Evolutionary conservation across 495 filamentous ascomycete species (phyloP), one percentile per base, ranked within the genome.

Genomic region (Achaetomiella virescens): DNA sequence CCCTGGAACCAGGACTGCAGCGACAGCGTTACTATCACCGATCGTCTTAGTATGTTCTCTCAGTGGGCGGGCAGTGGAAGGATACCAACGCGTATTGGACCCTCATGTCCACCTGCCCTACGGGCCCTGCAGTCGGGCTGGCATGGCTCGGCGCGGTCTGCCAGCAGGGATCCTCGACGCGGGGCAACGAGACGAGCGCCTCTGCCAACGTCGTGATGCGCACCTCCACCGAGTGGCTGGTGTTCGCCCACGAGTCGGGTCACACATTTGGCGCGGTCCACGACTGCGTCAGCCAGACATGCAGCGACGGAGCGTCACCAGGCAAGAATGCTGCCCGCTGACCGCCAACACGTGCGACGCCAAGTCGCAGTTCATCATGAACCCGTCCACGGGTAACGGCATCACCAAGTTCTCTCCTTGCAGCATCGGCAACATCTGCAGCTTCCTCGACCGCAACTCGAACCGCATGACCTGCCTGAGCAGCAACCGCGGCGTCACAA

Each of bases 261-360:
- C 93, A 98, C 61, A 97, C 90, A 0, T 96, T 96, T 64, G 93
- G 93, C 40, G 95, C 93, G 12, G 90, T 96, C 36, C 93, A 98
- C 66, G 93, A 98, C 71, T 98, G 93, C 69, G 84, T 80, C 5
- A 63, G 74, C 0, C 41, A 72, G 12, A 82, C 86, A n/a, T 97
- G 93, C 68, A 45, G 57, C 2, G 75, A 84, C 54, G 72, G 24
- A 76, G 78, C 20, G 79, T 79, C 5, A 72, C 76, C 22, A 77
- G 78, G 10, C 91, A 92, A 41, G 81, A 91, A 75, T 98, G 93
- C 68, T 98, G 93, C 66, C 95, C 91, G 0, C 77, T 95, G 21
- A 84, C 76, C 57, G 43, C 73, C n/a, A 68, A 56, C 31, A 80
- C 75, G 1, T 98, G 93, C 71, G 74, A 92, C 72, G 95, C 93